Evolutionary conservation across 2,329 filamentous ascomycete genomes (phyloP).

Genomic region (Aspergillus latus): DNA sequence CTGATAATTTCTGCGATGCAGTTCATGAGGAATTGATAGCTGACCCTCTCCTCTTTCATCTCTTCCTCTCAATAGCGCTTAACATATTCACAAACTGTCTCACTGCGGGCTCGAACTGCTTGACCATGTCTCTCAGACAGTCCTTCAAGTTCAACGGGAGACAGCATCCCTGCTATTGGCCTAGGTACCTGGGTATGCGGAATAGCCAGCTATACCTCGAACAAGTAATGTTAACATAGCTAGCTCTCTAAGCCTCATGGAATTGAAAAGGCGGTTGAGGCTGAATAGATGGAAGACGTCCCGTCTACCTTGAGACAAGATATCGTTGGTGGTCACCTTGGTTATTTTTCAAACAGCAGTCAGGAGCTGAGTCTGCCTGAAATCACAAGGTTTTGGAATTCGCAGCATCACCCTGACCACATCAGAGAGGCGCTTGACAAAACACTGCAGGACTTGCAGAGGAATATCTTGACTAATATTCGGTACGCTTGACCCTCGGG

Average conservation of each 20-base stretch:
- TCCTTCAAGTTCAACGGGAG: constrained; percentile 44
- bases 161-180: constrained; percentile 44
- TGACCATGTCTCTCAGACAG: constrained; percentile 35
- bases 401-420: constrained; percentile 50
- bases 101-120: not conserved
- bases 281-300: constrained; percentile 43
- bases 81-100: not conserved
- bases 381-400: constrained; percentile 60
- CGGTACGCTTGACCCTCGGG: constrained; percentile 40
- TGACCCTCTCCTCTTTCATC: not conserved
- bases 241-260: constrained; percentile 42
- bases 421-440: constrained; percentile 52
- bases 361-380: not conserved
- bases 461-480: constrained; percentile 56
- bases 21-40: not conserved
- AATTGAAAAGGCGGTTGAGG: constrained; percentile 50
- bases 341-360: constrained; percentile 28
- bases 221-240: constrained; percentile 1
- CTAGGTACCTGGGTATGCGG: constrained; percentile 43
- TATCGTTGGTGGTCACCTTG: no score
- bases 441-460: constrained; percentile 52
- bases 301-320: constrained; percentile 29
- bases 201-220: not conserved
- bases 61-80: not conserved
- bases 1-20: constrained; percentile 1